These are phyloP conservation scores for Mycena sp. DNA, from an alignment of 1,284 basidiomycete genomes.

Conservation along the genomic window DNA sequence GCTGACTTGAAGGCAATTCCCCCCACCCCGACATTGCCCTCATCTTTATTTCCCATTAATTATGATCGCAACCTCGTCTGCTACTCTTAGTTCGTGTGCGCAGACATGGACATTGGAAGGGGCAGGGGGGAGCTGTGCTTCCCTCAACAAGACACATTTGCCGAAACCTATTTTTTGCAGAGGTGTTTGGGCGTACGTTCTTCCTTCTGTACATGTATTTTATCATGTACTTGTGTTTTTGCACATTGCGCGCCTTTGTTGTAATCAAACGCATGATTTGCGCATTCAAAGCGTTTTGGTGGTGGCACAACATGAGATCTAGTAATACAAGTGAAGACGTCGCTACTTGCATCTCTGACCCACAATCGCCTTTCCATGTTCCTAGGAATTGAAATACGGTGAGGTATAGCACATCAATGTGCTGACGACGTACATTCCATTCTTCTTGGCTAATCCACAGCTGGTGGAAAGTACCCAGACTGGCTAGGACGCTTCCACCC, in stretches of 20 bases:
- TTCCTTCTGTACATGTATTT: slow-evolving; percentile 25
- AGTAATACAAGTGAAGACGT: slow-evolving; percentile 5
- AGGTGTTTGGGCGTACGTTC: slow-evolving; percentile 15
- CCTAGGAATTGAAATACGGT: slow-evolving; percentile 49
- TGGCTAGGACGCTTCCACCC: slow-evolving; percentile 92
- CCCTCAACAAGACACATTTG: slow-evolving; percentile 8
- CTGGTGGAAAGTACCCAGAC: slow-evolving; percentile 96
- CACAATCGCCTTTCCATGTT: slow-evolving; percentile 81
- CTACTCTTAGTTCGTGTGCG: too few species aligned
- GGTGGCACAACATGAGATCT: neutral
- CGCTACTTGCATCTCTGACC: slow-evolving; percentile 81
- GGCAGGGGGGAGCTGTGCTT: slow-evolving; percentile 17
- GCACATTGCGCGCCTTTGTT: slow-evolving; percentile 19
- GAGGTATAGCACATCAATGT: neutral
- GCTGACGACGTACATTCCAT: slow-evolving; percentile 72
- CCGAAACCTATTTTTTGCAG: slow-evolving; percentile 13
- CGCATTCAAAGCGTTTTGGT: neutral
- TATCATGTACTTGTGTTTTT: slow-evolving; percentile 24
- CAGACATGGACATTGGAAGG: too few species aligned
- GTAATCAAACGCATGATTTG: slow-evolving; percentile 17
- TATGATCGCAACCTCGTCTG: slow-evolving; percentile 2
- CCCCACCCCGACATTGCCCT: neutral
- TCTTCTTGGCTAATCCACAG: slow-evolving; percentile 94
- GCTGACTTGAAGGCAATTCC: slow-evolving; percentile 7
- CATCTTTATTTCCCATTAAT: neutral